Evolutionary conservation across 2,329 filamentous ascomycete genomes (phyloP).

Genomic region (Aschersonia sp.): DNA sequence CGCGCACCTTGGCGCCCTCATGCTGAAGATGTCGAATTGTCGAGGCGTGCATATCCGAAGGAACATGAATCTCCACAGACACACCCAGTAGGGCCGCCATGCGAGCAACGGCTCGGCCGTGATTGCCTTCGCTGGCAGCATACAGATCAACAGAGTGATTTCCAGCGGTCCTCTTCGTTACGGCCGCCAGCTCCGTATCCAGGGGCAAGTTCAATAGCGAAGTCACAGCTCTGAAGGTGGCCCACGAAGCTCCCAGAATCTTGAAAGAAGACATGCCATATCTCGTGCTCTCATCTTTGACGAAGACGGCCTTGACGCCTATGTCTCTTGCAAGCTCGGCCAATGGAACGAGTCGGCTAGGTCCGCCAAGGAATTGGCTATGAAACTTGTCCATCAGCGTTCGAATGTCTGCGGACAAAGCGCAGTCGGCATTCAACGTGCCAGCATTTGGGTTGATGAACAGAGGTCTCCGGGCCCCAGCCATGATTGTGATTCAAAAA

Average conservation of each 20-base stretch:
- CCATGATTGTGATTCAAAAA: background rate
- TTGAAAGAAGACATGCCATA: conserved; percentile 65
- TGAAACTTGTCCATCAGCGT: conserved; percentile 6
- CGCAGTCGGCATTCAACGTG: conserved; percentile 3
- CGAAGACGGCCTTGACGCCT: conserved; percentile 38
- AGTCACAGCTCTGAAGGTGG: conserved; percentile 42
- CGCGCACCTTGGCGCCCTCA: conserved; percentile 48
- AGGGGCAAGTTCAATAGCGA: conserved; percentile 26
- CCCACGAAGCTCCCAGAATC: conserved; percentile 69
- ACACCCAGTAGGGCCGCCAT: conserved; percentile 50
- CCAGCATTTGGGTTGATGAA: conserved; percentile 6
- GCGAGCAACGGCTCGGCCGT: conserved; percentile 56
- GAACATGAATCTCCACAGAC: conserved; percentile 46
- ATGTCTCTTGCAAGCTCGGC: conserved; percentile 39
- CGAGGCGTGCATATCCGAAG: conserved; percentile 35
- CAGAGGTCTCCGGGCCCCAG: conserved; percentile 4
- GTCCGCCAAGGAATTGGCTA: conserved; percentile 21
- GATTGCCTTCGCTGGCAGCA: conserved; percentile 63
- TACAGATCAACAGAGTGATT: conserved; percentile 28
- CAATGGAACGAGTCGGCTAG: conserved; percentile 38
- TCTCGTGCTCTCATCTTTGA: conserved; percentile 59
- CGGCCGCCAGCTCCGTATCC: conserved; percentile 24
- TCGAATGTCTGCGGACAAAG: background rate
- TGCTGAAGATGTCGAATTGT: conserved; percentile 39
- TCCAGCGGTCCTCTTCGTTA: conserved; percentile 18